Conservation (phyloP, 164 flowering plant genomes). For the Buxus sempervirens region DNA sequence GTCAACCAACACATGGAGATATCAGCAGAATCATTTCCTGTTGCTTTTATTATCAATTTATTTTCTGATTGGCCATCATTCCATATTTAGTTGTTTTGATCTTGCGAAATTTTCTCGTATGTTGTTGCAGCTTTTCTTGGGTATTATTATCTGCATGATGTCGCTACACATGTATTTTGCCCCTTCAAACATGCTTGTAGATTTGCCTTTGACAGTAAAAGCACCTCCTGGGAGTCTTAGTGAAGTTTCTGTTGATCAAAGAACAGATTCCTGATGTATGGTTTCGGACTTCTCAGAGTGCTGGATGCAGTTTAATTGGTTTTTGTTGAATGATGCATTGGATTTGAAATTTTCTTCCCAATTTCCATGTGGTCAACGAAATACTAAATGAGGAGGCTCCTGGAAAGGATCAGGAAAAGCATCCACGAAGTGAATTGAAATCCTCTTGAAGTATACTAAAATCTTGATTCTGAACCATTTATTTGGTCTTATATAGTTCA, state of each 20-base stretch:
- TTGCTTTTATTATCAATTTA: neutral
- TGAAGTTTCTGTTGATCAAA: constrained; percentile 47
- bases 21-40: neutral
- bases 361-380: neutral
- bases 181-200: constrained; percentile 72
- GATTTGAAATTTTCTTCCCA: neutral
- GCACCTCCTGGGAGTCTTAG: constrained; percentile 31
- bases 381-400: neutral
- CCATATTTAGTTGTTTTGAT: neutral
- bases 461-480: neutral
- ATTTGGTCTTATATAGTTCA: too few species aligned
- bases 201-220: constrained; percentile 47
- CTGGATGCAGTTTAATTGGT: neutral
- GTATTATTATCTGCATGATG: constrained; percentile 90
- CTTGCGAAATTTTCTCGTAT: neutral
- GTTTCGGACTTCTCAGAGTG: neutral
- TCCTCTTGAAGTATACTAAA: neutral
- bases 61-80: neutral
- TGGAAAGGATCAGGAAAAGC: neutral
- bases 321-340: neutral
- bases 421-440: neutral
- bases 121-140: constrained; percentile 80
- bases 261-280: constrained; percentile 37
- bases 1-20: neutral
- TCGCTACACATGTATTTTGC: constrained; percentile 94